A percentile compares a stretch with the other conserved stretches of the same genome.
Evolutionary conservation across 2,329 filamentous ascomycete species (phyloP).

Genomic region (Podosphaera xanthii): DNA sequence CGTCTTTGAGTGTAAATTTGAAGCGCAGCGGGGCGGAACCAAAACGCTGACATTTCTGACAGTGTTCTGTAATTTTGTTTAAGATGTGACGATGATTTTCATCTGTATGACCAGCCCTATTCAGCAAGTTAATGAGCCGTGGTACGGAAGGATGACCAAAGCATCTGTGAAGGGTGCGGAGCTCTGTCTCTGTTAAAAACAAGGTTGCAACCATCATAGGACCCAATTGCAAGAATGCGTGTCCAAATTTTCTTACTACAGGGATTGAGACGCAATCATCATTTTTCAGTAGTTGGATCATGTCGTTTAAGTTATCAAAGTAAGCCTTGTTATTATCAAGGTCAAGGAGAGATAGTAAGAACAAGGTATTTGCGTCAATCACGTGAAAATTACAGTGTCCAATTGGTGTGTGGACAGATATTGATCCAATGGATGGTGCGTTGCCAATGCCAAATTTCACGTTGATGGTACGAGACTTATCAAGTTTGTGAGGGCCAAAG

Average conservation of each 20-base stretch:
- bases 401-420: neutral
- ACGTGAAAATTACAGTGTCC: neutral
- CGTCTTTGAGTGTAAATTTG: constrained; percentile 1
- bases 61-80: neutral
- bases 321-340: neutral
- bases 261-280: neutral
- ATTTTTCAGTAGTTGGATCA: neutral
- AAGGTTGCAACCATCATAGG: neutral
- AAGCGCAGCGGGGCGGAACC: neutral
- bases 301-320: neutral
- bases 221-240: neutral
- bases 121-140: neutral
- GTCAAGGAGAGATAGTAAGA: neutral
- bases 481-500: neutral
- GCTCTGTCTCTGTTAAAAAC: neutral
- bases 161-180: neutral
- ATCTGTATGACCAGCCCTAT: neutral
- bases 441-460: neutral
- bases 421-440: neutral
- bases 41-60: neutral
- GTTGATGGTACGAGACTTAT: neutral
- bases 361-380: neutral
- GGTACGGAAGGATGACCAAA: neutral
- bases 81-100: neutral
- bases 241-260: neutral